Conservation (phyloP, 1,284 basidiomycete species). For the Agroathelia rolfsii region DNA sequence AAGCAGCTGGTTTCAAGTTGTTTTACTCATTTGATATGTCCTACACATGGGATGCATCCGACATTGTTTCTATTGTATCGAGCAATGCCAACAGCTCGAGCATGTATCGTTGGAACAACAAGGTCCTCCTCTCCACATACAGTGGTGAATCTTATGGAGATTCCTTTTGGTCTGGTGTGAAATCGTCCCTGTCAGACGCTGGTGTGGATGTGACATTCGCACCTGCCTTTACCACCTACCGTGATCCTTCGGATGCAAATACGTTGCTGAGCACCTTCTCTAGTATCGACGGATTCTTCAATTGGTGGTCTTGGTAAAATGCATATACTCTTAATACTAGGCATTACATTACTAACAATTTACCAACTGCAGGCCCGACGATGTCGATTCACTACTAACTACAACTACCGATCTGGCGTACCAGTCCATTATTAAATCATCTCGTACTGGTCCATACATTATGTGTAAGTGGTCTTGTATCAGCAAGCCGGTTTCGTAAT, state of each 20-base stretch:
- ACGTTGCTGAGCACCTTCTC: constrained; percentile 18
- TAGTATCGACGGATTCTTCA: constrained; percentile 26
- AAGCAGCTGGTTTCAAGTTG: constrained; percentile 20
- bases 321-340: no score
- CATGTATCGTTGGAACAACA: constrained; percentile 19
- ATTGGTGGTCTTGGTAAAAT: constrained; percentile 29
- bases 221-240: constrained; percentile 22
- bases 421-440: constrained; percentile 12
- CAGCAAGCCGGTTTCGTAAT: no score
- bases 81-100: constrained; percentile 16
- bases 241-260: constrained; percentile 18
- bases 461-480: constrained; percentile 24
- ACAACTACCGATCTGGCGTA: constrained; percentile 23
- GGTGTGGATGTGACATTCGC: constrained; percentile 21
- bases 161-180: constrained; percentile 21
- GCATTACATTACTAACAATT: no score
- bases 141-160: constrained; percentile 18
- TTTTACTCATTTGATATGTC: constrained; percentile 26
- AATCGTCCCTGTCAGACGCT: constrained; percentile 15
- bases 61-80: constrained; percentile 15
- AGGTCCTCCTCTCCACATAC: constrained; percentile 23
- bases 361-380: constrained; percentile 16
- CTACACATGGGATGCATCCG: constrained; percentile 7
- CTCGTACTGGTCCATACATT: constrained; percentile 22
- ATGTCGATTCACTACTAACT: constrained; percentile 18